Percentiles rank a stretch among this genome's conserved stretches.
Conservation (phyloP, 768 basidiomycete genomes). For the Arthromyces matolae region DNA sequence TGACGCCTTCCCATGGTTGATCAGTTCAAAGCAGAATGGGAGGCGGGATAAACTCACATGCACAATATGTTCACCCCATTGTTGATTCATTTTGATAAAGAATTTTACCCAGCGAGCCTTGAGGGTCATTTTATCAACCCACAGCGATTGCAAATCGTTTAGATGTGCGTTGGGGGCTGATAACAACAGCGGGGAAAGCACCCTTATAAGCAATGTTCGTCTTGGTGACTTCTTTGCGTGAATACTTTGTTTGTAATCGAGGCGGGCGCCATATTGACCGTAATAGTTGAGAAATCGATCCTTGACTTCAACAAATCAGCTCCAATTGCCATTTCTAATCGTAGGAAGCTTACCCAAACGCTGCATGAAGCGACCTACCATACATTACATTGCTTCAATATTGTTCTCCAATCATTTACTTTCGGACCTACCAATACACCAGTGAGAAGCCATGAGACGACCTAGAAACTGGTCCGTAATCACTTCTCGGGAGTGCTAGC, state of each 20-base stretch:
- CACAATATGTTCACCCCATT: slow-evolving; percentile 11
- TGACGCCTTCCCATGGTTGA: too few relatives aligned
- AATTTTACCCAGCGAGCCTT: slow-evolving; percentile 37
- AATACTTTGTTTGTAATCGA: slow-evolving; percentile 29
- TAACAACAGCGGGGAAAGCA: slow-evolving; percentile 40
- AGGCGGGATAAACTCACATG: too few relatives aligned
- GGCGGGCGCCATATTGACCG: slow-evolving; percentile 41
- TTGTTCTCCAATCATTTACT: too few relatives aligned
- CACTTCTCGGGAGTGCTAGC: too few relatives aligned
- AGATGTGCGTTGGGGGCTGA: slow-evolving; percentile 42
- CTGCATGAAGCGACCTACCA: slow-evolving; percentile 7
- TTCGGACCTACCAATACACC: slow-evolving; percentile 10
- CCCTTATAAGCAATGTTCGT: slow-evolving; percentile 45
- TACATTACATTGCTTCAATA: too few relatives aligned
- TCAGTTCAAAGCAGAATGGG: too few relatives aligned
- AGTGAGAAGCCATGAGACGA: slow-evolving; percentile 1
- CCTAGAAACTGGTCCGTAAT: background rate
- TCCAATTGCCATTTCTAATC: background rate
- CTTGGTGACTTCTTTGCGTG: background rate
- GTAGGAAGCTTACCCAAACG: background rate
- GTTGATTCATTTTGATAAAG: slow-evolving; percentile 31
- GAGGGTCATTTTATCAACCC: slow-evolving; percentile 41
- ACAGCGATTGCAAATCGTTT: slow-evolving; percentile 38
- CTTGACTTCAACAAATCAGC: slow-evolving; percentile 3
- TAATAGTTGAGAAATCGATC: slow-evolving; percentile 38